These are phyloP conservation scores for Chrysosporium queenslandicum DNA, from an alignment of 2,329 filamentous ascomycete species.

Conservation along the genomic window DNA sequence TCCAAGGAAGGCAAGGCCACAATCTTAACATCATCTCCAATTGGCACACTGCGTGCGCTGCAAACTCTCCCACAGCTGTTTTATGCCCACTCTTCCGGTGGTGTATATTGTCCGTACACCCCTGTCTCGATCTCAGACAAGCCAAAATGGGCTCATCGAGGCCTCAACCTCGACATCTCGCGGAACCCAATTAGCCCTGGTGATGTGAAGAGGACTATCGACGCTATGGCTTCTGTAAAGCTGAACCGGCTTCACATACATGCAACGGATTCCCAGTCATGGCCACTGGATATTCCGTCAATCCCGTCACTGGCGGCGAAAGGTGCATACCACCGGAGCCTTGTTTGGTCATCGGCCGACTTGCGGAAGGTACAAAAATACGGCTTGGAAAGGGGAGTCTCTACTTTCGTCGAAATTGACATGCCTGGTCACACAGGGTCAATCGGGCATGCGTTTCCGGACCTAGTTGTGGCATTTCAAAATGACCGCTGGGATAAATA, in stretches of 20 bases:
- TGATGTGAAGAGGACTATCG: slow-evolving; percentile 64
- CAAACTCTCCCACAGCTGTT: slow-evolving; percentile 26
- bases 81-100: slow-evolving; percentile 21
- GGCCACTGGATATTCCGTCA: slow-evolving; percentile 58
- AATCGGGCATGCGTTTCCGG: slow-evolving; percentile 56
- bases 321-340: slow-evolving; percentile 59
- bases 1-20: slow-evolving; percentile 16
- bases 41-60: slow-evolving; percentile 22
- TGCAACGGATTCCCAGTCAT: slow-evolving; percentile 40
- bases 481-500: slow-evolving; percentile 45
- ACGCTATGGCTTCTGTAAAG: slow-evolving; percentile 51
- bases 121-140: slow-evolving; percentile 63
- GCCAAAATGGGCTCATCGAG: slow-evolving; percentile 66
- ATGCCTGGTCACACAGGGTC: slow-evolving; percentile 69
- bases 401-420: slow-evolving; percentile 67
- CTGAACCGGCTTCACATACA: slow-evolving; percentile 44
- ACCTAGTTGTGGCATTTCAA: slow-evolving; percentile 58
- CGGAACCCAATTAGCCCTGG: slow-evolving; percentile 59
- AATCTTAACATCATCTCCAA: slow-evolving; percentile 20
- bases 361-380: slow-evolving; percentile 60
- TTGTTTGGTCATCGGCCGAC: slow-evolving; percentile 58
- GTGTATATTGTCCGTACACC: slow-evolving; percentile 57
- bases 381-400: slow-evolving; percentile 56
- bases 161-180: slow-evolving; percentile 67
- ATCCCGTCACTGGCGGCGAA: slow-evolving; percentile 61